Conservation (phyloP, 192 early-diverging fungal species). For the Hyaloraphidium curvatum region DNA sequence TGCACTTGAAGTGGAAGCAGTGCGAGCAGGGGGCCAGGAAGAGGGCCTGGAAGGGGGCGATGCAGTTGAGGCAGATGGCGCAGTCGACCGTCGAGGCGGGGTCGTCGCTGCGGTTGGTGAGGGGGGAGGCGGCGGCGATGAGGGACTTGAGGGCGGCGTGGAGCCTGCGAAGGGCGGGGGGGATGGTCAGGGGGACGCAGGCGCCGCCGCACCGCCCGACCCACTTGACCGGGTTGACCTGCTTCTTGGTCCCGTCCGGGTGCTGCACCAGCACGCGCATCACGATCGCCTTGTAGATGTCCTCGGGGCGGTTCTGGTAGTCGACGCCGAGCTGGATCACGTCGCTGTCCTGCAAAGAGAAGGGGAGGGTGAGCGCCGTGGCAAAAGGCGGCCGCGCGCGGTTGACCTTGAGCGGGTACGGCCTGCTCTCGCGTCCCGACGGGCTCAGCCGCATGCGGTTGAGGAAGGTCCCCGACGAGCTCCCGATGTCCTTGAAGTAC, state of each 20-base stretch:
- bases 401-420: constrained; percentile 45
- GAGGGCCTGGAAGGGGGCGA: constrained; percentile 34
- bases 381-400: no score
- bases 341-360: constrained; percentile 37
- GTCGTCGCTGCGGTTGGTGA: constrained; percentile 12
- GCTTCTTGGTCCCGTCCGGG: background rate
- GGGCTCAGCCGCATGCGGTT: constrained; percentile 89
- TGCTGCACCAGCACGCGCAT: background rate
- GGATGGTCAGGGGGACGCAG: background rate
- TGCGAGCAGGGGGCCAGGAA: constrained; percentile 43
- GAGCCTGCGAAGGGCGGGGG: constrained; percentile 13
- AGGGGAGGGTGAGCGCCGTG: no score
- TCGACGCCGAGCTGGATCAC: constrained; percentile 35
- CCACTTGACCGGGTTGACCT: background rate
- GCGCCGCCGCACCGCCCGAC: constrained; percentile 1
- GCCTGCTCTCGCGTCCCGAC: constrained; percentile 61
- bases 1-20: constrained; percentile 43
- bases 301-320: constrained; percentile 34
- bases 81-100: constrained; percentile 25
- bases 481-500: constrained; percentile 83
- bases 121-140: constrained; percentile 30
- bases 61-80: constrained; percentile 33
- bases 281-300: constrained; percentile 6
- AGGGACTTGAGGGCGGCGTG: constrained; percentile 24
- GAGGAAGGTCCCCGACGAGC: constrained; percentile 92